Evolutionary conservation across 2,329 filamentous ascomycete genomes (phyloP), one percentile per base, ranked within the genome.

Genomic region (Exophiala bonariae): DNA sequence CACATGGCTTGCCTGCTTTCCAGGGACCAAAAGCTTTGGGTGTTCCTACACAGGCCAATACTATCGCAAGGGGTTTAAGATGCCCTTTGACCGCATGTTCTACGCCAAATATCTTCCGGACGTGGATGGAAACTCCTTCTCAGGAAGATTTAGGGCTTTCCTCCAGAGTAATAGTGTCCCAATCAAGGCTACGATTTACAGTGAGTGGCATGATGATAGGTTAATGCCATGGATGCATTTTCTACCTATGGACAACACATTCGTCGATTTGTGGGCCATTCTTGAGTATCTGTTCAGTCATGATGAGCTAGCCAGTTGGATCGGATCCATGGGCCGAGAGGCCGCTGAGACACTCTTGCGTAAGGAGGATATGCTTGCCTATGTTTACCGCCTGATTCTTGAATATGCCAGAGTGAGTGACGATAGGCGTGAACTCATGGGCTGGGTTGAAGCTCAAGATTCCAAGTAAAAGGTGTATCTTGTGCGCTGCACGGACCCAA

Each of bases 181-280:
- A 0, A 80, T 93, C 68, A 93, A 92, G 69, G 81, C 84, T 4
- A 89, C 87, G 0, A 72, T 92, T 17, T 93, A 84, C 68, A 77
- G 80, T 16, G 88, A 93, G 64, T 93, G 87, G 88, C 87, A 91
- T 61, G 87, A 91, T 63, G 79, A 77, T 35, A 76, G 87, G 2
- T 72, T 92, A 1, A 72, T 89, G 2, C 77, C 86, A 0, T 93
- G 88, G 87, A 81, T 82, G 59, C 88, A 93, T 66, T 92, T 88
- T 59, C 83, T 90, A 2, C 88, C 88, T 13, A 83, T 92, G 78
- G 85, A 90, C 62, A 86, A 80, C 60, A 79, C 82, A 1, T 90
- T 84, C 59, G 70, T 79, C 28, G 88, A 91, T 57, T 77, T 86
- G 59, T 90, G 83, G 52, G 82, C 80, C 34, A 82, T 89, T 45